Evolutionary conservation across 768 basidiomycete species (phyloP).

Genomic region (Pulveroboletus sp.): DNA sequence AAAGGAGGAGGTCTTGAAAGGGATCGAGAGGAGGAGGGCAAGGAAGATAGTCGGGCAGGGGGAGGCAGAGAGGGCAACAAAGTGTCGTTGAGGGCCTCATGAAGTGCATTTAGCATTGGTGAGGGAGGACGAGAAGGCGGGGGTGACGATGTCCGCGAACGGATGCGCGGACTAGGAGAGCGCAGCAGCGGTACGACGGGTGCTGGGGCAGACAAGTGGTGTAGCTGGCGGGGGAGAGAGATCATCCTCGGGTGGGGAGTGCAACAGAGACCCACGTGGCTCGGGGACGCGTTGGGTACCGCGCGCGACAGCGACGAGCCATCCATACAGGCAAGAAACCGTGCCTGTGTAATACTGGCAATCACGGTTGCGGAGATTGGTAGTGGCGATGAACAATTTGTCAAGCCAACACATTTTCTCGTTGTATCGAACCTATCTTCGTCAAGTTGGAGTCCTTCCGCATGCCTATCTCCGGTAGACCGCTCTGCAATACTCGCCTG

Average conservation of each 20-base stretch:
- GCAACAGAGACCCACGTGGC: not conserved
- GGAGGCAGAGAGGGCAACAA: conserved; percentile 41
- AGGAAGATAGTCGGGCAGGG: conserved; percentile 38
- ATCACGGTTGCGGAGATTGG: no score
- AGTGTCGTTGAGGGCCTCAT: conserved; percentile 44
- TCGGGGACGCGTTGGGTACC: conserved; percentile 5
- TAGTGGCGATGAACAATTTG: not conserved
- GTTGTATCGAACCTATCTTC: conserved; percentile 39
- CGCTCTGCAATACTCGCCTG: not conserved
- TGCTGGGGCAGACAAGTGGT: conserved; percentile 7
- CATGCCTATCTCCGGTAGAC: conserved; percentile 45
- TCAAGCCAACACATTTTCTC: conserved; percentile 19
- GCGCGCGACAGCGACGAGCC: conserved; percentile 10
- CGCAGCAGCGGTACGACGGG: conserved; percentile 18
- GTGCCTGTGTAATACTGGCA: conserved; percentile 19
- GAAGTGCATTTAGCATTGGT: conserved; percentile 37
- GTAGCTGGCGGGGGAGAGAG: conserved; percentile 15
- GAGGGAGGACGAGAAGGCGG: conserved; percentile 32
- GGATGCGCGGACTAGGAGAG: conserved; percentile 2
- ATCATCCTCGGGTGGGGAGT: conserved; percentile 6
- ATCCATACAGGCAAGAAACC: conserved; percentile 7
- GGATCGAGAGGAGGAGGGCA: conserved; percentile 31
- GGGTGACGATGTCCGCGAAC: not conserved
- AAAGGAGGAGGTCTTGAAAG: conserved; percentile 47
- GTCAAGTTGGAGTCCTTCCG: conserved; percentile 42